A percentile compares a stretch with the other conserved stretches of the same genome.
Conservation (phyloP, 345 rosid genomes). For the Gossypium rotundifolium region DNA sequence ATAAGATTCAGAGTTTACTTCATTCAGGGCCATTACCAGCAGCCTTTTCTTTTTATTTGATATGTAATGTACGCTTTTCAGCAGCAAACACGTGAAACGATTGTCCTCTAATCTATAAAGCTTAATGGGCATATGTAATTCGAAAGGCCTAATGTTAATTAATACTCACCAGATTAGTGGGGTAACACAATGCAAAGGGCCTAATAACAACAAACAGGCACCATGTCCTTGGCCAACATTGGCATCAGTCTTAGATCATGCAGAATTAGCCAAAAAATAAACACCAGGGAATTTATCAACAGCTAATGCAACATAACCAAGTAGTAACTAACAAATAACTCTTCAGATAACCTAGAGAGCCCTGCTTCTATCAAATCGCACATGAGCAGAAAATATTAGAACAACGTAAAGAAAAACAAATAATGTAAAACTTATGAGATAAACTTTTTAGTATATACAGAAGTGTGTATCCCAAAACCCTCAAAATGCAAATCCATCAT, state of each 20-base stretch:
- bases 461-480: slow-evolving; percentile 16
- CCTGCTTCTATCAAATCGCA: background rate
- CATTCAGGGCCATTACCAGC: no score
- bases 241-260: background rate
- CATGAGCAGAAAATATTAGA: background rate
- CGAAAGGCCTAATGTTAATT: background rate
- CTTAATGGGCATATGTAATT: background rate
- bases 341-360: background rate
- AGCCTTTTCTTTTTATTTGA: no score
- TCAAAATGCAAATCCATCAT: slow-evolving; percentile 16
- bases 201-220: background rate
- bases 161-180: background rate
- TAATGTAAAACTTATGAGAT: slow-evolving; percentile 6
- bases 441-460: slow-evolving; percentile 30
- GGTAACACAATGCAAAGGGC: background rate
- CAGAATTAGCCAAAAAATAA: background rate
- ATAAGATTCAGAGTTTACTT: no score
- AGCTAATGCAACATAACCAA: background rate
- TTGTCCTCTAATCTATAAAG: background rate
- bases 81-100: background rate
- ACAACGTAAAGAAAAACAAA: background rate
- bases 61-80: background rate
- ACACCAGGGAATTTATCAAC: background rate
- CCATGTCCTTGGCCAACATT: background rate
- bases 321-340: background rate